These are phyloP conservation scores for Tricholomella constricta DNA, from an alignment of 768 basidiomycete species.

Conservation along the genomic window DNA sequence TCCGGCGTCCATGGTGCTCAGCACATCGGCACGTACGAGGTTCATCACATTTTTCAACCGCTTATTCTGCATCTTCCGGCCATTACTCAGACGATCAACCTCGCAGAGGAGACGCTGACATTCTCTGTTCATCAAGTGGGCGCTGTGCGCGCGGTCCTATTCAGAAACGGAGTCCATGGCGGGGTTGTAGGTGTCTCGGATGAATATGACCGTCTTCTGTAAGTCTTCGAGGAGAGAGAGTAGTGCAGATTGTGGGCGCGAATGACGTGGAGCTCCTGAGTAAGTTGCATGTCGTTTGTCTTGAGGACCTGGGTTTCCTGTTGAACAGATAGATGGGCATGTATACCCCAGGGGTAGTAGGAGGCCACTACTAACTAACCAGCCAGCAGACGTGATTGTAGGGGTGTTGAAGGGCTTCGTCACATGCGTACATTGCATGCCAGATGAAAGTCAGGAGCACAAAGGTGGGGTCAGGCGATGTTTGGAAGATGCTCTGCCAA, in stretches of 20 bases:
- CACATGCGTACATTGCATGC: constrained; percentile 30
- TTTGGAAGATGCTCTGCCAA: constrained; percentile 27
- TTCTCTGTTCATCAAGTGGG: constrained; percentile 44
- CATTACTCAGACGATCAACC: constrained; percentile 45
- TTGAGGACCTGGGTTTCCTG: constrained; percentile 50
- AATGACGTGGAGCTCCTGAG: constrained; percentile 55
- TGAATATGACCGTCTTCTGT: constrained; percentile 49
- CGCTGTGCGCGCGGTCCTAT: constrained; percentile 29
- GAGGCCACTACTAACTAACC: constrained; percentile 9
- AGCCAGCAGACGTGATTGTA: constrained; percentile 26
- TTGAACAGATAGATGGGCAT: background rate
- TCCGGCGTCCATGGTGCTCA: background rate
- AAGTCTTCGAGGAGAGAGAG: constrained; percentile 58
- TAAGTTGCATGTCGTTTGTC: constrained; percentile 43
- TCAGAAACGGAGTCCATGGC: constrained; percentile 43
- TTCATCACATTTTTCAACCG: constrained; percentile 55
- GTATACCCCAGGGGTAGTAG: background rate
- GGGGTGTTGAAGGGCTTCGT: constrained; percentile 26
- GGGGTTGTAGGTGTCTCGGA: constrained; percentile 46
- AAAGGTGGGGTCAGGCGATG: constrained; percentile 25
- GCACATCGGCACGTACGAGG: constrained; percentile 34
- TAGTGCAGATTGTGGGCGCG: constrained; percentile 65
- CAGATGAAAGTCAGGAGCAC: constrained; percentile 28
- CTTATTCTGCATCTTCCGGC: constrained; percentile 46
- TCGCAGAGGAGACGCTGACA: constrained; percentile 51